Evolutionary conservation across 1,139 yeast genomes (phyloP).

Genomic region (Yamadazyma mexicana): DNA sequence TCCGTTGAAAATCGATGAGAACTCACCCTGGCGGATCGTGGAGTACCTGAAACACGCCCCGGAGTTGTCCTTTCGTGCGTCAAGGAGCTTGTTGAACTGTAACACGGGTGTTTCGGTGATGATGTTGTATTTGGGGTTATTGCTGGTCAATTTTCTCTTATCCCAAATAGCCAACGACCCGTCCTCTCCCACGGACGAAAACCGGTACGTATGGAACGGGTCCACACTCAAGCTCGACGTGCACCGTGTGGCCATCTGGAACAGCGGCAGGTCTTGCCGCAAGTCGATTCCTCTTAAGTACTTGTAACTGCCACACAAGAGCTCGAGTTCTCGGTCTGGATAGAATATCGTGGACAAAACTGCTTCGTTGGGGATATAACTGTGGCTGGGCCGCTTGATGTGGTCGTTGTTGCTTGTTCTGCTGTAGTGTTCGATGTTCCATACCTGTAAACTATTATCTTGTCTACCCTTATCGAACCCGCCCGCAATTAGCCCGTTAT

Average conservation of each 20-base stretch:
- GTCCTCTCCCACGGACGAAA: conserved; percentile 78
- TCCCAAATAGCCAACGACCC: conserved; percentile 90
- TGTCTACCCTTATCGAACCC: conserved; percentile 82
- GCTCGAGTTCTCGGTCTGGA: conserved; percentile 54
- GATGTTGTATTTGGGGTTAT: conserved; percentile 13
- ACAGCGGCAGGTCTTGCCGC: conserved; percentile 65
- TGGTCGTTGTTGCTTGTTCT: conserved; percentile 41
- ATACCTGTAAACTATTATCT: conserved; percentile 75
- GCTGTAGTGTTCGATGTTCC: conserved; percentile 71
- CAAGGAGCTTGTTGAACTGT: conserved; percentile 67
- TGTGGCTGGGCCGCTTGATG: conserved; percentile 54
- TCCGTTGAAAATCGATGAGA: conserved; percentile 79
- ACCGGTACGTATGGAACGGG: conserved; percentile 61
- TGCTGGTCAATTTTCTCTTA: conserved; percentile 56
- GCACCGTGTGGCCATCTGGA: conserved; percentile 75
- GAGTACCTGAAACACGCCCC: conserved; percentile 73
- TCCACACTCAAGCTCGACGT: conserved; percentile 70
- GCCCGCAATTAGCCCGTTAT: conserved; percentile 65
- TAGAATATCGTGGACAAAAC: conserved; percentile 68
- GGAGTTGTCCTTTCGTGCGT: conserved; percentile 55
- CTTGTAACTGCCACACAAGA: conserved; percentile 78
- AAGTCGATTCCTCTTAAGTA: conserved; percentile 77
- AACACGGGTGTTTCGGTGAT: conserved; percentile 59
- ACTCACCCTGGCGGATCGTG: conserved; percentile 65
- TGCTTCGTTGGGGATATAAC: conserved; percentile 74